A percentile compares a stretch with the other conserved stretches of the same genome.
phyloP scores from a whole-genome alignment of 306 rosid genomes.

The Rubus parviflorus region DNA sequence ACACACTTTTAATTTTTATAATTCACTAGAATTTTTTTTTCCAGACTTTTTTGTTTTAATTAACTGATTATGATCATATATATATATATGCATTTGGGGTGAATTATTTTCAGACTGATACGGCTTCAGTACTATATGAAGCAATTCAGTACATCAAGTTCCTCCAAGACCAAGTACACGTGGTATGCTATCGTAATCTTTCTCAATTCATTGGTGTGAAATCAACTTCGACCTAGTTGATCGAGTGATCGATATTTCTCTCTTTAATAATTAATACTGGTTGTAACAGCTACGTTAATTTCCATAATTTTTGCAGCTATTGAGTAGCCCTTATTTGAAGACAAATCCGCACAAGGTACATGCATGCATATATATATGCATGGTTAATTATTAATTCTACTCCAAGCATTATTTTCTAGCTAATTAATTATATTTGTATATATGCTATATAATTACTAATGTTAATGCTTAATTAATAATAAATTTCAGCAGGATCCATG shows the following conservation, averaged over 20 bases:
- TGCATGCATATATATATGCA: too few species aligned
- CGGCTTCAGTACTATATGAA: constrained; percentile 91
- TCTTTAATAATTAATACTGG: not conserved
- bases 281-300: not conserved
- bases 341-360: constrained; percentile 63
- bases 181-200: constrained; percentile 10
- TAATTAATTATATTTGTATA: too few species aligned
- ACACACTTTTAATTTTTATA: not conserved
- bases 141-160: constrained; percentile 87
- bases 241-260: not conserved
- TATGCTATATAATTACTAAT: not conserved
- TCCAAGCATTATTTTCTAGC: too few species aligned
- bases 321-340: constrained; percentile 82
- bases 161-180: constrained; percentile 90
- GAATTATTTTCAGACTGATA: constrained; percentile 72
- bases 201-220: not conserved
- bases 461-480: not conserved
- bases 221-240: not conserved
- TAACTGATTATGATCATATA: too few species aligned
- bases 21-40: not conserved
- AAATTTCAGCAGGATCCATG: constrained; percentile 54
- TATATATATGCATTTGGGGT: not conserved
- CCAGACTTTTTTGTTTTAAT: not conserved
- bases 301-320: constrained; percentile 45
- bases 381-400: not conserved